Evolutionary conservation across 129 eudicot species (phyloP), one percentile per base, ranked within the genome.

Genomic region (Pseudognaphalium luteoalbum): DNA sequence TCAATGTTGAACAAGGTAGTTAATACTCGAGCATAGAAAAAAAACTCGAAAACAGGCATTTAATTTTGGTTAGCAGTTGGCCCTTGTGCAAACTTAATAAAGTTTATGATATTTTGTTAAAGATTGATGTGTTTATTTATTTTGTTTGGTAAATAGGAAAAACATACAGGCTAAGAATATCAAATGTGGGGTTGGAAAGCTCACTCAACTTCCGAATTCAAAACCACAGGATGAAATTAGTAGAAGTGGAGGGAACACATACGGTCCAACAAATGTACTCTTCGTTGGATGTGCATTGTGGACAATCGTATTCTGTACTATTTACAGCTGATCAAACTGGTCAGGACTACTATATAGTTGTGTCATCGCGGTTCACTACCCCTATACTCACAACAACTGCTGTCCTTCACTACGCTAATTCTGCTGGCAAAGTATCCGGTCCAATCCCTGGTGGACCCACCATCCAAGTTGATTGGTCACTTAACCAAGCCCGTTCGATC

Each of bases 371-470:
- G 54, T 94, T 94, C 86, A 87, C 97, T 65, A 34, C 82, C 19
- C 81, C 75, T 1, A 73, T 94, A 70, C 92, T 91, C 81, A 91
- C 96, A 28, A 81, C 91, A 76, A 94, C 99, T 11, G 97, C 84
- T 21, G 79, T 81, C 72, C 96, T 94, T 64, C 91, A 85, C 35
- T 94, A 94, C 77, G 66, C 84, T 71, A 91, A 87, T 86, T 91
- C 97, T 0, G 86, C 78, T 0, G 81, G 84, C 15, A 60, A 81
- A 30, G 89, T 80, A 61, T 85, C 97, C 5, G 96, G 99, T 19
- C 93, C 93, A 14, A 85, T 85, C 33, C 99, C 99, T 10, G 92
- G 96, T 14, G 96, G 97, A 1, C 99, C 97, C 28, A 94, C 97
- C 72, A 89, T 86, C 68, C 96, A 91, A 72, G 81, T 94, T 64